phyloP scores from a whole-genome alignment of 345 rosid genomes.

The Salix purpurea region DNA sequence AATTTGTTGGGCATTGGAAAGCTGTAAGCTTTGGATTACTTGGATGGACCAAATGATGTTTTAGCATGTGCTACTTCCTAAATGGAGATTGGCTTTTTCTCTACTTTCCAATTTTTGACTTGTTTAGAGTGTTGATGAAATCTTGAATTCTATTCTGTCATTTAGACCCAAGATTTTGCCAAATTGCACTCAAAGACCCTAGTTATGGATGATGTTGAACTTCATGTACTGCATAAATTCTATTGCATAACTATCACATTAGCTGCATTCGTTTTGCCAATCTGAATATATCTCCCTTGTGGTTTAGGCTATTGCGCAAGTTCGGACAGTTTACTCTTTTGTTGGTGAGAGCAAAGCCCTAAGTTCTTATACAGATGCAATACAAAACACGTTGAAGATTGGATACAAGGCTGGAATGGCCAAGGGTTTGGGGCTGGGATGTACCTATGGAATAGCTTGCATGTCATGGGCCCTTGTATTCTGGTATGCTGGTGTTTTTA shows the following conservation, averaged over 20 bases:
- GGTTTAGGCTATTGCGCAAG: slow-evolving; percentile 89
- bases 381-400: slow-evolving; percentile 89
- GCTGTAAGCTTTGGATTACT: slow-evolving; percentile 4
- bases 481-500: slow-evolving; percentile 99
- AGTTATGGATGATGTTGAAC: background rate
- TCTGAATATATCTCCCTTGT: slow-evolving; percentile 4
- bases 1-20: slow-evolving; percentile 12
- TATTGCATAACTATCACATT: background rate
- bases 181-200: background rate
- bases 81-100: slow-evolving; percentile 11
- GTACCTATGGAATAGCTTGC: slow-evolving; percentile 97
- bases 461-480: slow-evolving; percentile 99
- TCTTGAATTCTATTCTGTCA: background rate
- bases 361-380: slow-evolving; percentile 82
- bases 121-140: background rate
- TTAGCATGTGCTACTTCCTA: slow-evolving; percentile 18
- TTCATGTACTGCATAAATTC: background rate
- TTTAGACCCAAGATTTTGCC: background rate
- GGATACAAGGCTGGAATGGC: slow-evolving; percentile 99
- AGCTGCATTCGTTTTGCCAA: background rate
- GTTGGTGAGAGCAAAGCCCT: slow-evolving; percentile 98
- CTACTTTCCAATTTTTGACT: background rate
- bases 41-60: slow-evolving; percentile 15
- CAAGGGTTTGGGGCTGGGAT: slow-evolving; percentile 96
- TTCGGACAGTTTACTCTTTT: slow-evolving; percentile 88